A percentile compares a stretch with the other conserved stretches of the same genome.
phyloP scores from a whole-genome alignment of 352 stramenopile species.

The Pythium apleroticum region DNA sequence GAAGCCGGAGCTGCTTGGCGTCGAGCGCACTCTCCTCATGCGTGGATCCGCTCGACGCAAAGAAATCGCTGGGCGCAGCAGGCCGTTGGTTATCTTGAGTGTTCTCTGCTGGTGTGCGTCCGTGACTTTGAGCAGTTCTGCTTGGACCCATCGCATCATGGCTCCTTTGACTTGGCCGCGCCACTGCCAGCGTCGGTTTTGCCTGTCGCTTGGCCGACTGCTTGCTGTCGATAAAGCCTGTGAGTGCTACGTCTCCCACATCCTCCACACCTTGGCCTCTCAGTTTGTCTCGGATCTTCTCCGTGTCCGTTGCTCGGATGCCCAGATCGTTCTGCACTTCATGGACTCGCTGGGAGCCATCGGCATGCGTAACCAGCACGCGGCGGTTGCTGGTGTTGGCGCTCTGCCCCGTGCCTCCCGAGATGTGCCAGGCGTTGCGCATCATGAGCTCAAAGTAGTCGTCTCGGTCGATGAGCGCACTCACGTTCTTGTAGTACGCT shows the following conservation, averaged over 20 bases:
- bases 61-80: slow-evolving; percentile 5
- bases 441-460: slow-evolving; percentile 89
- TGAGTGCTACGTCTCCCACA: slow-evolving; percentile 14
- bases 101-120: neutral
- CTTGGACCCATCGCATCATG: neutral
- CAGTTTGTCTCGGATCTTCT: slow-evolving; percentile 43
- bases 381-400: slow-evolving; percentile 71
- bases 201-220: slow-evolving; percentile 19
- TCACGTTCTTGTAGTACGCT: slow-evolving; percentile 81
- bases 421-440: slow-evolving; percentile 81
- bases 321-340: slow-evolving; percentile 50
- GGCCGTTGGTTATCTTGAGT: neutral
- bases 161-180: neutral
- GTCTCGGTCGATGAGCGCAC: slow-evolving; percentile 67
- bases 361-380: slow-evolving; percentile 54
- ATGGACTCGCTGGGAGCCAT: slow-evolving; percentile 49
- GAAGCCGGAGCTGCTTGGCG: neutral
- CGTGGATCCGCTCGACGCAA: neutral
- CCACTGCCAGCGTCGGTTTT: neutral
- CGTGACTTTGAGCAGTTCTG: neutral
- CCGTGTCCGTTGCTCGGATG: slow-evolving; percentile 31
- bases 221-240: slow-evolving; percentile 27
- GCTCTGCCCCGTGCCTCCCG: slow-evolving; percentile 51
- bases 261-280: slow-evolving; percentile 36
- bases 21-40: neutral